Evolutionary conservation across 176 grass and related monocot genomes (phyloP), one percentile per base, ranked within the genome.

Genomic region (Carex cristatella): DNA sequence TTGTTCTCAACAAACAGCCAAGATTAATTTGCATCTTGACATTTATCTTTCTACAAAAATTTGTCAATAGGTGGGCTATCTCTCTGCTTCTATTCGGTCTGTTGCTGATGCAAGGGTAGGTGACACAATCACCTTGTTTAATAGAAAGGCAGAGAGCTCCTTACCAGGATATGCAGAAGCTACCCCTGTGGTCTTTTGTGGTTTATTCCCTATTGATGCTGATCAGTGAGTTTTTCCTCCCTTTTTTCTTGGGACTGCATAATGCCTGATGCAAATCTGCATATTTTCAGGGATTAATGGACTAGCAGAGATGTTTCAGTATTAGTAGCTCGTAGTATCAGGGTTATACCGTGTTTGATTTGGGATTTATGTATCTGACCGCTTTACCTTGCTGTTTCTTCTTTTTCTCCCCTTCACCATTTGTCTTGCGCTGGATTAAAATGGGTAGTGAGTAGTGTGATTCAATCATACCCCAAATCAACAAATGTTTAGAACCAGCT

Each of bases 181-280:
- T 73, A 94, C 92, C 79, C 92, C 95, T 35, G 94, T 98, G 95
- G 95, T 98, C 86, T 98, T 98, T 68, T 98, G 89, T 30, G 95
- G 95, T 88, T 87, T 98, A 64, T 98, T 98, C 85, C 95, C 95
- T 44, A 89, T 98, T 81, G 95, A 98, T 83, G 92, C 90, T 46
- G 95, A 98, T 72, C 95, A 94, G 95, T 98, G 90, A 85, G 79
- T 84, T 82, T 81, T 72, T 84, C 88, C 68, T 84, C 15, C 32
- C 63, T 84, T 35, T 64, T 68, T 83, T 8, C 55, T 88, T 3
- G 55, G 71, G 81, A 54, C 27, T 88, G 35, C 81, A 65, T 58
- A 67, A 54, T 57, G 69, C 82, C 48, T 65, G 61, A 30, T 84
- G 65, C 86, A 80, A 63, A 69, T 59, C 32, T 79, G 51, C 57